Base-by-base conservation (phyloP, 2,329 filamentous ascomycete genomes). In the Lachnellula arida region DNA sequence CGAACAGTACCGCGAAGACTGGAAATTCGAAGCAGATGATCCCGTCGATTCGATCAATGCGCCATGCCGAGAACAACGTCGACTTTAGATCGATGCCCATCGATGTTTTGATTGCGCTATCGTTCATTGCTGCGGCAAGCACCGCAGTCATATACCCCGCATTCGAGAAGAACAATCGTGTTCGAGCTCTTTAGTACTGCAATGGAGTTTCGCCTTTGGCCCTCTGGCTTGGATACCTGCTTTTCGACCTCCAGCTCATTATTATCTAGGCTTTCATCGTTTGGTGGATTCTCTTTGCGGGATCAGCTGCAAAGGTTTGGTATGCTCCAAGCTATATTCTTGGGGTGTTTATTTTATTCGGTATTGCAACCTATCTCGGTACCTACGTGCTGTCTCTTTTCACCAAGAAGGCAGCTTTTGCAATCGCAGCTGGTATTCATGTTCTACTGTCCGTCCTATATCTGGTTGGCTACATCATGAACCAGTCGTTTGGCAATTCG, bases 401-500 rank as follows among this genome's bases (percentile, higher is more conserved):
- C 43, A 32, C 59, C 46, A 64, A 58, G 49, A 67, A 67, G 49
- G 63, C 65, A 32, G 60, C 62, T 6, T 67, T 63, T 49, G 64
- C 61, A 3, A 62, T 66, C 25, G 64, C 62, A 14, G 62, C 65
- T 35, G 65, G 64, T 5, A 28, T 65, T 28, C 65, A 67, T 44
- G 49, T 60, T 9, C 48, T 67, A 12, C 48, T 78, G 63, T 78
- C 78, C 59, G 66, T 80, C 15, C 61, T 78, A 8, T 80, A 79
- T 59, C 71, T 80, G 49, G 73, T 79, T 50, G 73, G 70, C 15
- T 78, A 78, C 63, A 71, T 79, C 69, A 71, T 69, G 14, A 77
- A 81, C n/a, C 70, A 85, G 54, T 85, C 81, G 0, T 85, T 84
- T 63, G 73, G 78, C 2, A 77, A 80, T 1, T 73, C 76, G 2